Base-by-base conservation (phyloP, 2,329 filamentous ascomycete species). In the Calonectria hongkongensis region DNA sequence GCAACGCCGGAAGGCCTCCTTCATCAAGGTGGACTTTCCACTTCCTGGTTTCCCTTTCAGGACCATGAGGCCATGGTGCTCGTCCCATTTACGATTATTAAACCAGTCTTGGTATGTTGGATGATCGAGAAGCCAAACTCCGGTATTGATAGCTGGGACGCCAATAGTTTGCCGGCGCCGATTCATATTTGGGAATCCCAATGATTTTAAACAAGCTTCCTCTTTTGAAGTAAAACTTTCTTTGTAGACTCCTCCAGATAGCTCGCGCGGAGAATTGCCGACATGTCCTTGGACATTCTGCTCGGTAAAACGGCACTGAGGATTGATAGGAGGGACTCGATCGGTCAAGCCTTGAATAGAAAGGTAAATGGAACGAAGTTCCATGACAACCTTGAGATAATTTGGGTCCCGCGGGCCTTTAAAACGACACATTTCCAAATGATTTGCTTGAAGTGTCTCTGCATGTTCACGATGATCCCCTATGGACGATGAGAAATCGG, bases 371-470 rank as follows among this genome's bases (percentile, higher is more conserved):
- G 39, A 25, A 1, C 25, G 43, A n/a, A 76, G 27, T n/a, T 76
- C 75, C 0, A 72, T 68, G 1, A 33, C 56, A 2, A 78, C 43
- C n/a, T 74, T 77, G n/a, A 43, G 47, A 7, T 54, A 77, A 12
- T 77, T 77, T 0, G 70, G 66, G 13, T 78, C 75, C 0, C 58
- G 9, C 1, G 28, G 1, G 1, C 72, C 70, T 0, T 30, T 45
- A 12, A 50, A 75, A 0, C 74, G 54, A 21, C 68, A 73, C 65
- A 78, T 74, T 0, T 74, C 50, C 12, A 64, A n/a, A 8, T 78
- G 75, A 3, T 71, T 72, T 2, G 73, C 75, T 18, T 77, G 72
- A 0, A 77, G 45, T 0, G 73, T 77, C 18, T 78, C 76, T 0
- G 74, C 70, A 5, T 63, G 45, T 16, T 78, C 75, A 1, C 74